Percentiles rank a stretch among this genome's conserved stretches.
Evolutionary conservation across 2,329 filamentous ascomycete genomes (phyloP).

Genomic region (Fusarium denticulatum): DNA sequence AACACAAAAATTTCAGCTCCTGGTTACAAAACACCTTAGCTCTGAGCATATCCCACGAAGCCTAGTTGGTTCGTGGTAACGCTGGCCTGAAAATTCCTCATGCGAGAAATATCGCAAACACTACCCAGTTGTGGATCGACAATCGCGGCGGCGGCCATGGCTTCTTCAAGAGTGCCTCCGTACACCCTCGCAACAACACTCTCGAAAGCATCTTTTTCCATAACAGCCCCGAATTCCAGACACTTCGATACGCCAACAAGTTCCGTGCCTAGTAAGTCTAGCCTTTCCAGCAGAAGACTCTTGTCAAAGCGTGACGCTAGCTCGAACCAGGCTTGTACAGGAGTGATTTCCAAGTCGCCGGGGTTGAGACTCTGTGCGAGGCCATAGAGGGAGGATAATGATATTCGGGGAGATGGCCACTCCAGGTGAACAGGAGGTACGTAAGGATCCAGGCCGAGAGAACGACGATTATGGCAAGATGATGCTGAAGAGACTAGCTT

Average conservation of each 20-base stretch:
- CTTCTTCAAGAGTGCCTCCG: slow-evolving; percentile 37
- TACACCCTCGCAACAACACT: slow-evolving; percentile 55
- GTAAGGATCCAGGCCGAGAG: slow-evolving; percentile 22
- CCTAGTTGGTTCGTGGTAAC: neutral
- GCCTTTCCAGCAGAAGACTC: slow-evolving; percentile 50
- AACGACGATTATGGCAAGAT: slow-evolving; percentile 23
- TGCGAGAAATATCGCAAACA: slow-evolving; percentile 6
- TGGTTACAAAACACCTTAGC: neutral
- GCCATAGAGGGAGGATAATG: slow-evolving; percentile 55
- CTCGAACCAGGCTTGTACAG: slow-evolving; percentile 67
- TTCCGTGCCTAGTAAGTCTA: slow-evolving; percentile 53
- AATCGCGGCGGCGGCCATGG: slow-evolving; percentile 21
- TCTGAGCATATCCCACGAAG: slow-evolving; percentile 21
- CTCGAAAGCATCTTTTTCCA: slow-evolving; percentile 59
- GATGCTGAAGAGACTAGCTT: slow-evolving; percentile 32
- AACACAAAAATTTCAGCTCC: neutral
- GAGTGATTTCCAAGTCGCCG: slow-evolving; percentile 56
- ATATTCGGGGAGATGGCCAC: slow-evolving; percentile 54
- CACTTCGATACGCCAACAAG: slow-evolving; percentile 58
- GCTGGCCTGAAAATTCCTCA: neutral
- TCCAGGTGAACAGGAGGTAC: slow-evolving; percentile 42
- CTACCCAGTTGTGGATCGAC: neutral
- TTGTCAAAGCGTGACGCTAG: slow-evolving; percentile 54
- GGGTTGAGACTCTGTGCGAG: slow-evolving; percentile 58
- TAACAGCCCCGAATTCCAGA: slow-evolving; percentile 58